Conservation (phyloP, 2,329 filamentous ascomycete species). For the Venturia nashicola region DNA sequence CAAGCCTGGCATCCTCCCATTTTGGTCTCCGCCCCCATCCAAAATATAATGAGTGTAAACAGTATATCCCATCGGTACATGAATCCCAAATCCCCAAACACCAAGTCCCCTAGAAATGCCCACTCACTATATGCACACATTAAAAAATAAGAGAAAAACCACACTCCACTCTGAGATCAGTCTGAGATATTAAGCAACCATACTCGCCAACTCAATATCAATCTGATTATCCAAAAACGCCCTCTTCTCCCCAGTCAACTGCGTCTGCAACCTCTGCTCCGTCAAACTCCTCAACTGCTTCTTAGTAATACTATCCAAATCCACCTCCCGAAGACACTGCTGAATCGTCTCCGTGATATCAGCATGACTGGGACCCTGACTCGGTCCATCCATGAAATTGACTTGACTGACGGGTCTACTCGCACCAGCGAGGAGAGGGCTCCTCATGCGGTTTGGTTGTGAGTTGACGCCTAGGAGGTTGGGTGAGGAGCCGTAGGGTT, state of each 20-base stretch:
- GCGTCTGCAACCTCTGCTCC: slow-evolving; percentile 85
- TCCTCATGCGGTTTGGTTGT: background rate
- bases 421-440: slow-evolving; percentile 20
- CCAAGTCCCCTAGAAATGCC: background rate
- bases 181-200: slow-evolving; percentile 31
- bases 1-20: background rate
- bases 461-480: slow-evolving; percentile 21
- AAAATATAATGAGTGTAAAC: background rate
- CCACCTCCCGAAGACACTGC: slow-evolving; percentile 70
- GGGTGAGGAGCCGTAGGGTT: slow-evolving; percentile 25
- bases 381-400: slow-evolving; percentile 39
- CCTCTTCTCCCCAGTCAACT: slow-evolving; percentile 73
- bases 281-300: slow-evolving; percentile 80
- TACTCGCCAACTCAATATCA: slow-evolving; percentile 83
- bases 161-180: background rate
- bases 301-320: slow-evolving; percentile 95
- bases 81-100: background rate
- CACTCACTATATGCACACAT: background rate
- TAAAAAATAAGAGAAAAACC: background rate
- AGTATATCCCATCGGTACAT: background rate
- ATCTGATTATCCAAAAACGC: slow-evolving; percentile 88
- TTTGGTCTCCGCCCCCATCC: background rate
- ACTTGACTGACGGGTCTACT: slow-evolving; percentile 42
- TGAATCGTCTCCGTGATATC: slow-evolving; percentile 78
- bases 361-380: slow-evolving; percentile 60